Percentiles rank a stretch among this genome's conserved stretches.
Evolutionary conservation across 371 early-diverging fungal genomes (phyloP).

Genomic region (Lichtheimia ramosa): DNA sequence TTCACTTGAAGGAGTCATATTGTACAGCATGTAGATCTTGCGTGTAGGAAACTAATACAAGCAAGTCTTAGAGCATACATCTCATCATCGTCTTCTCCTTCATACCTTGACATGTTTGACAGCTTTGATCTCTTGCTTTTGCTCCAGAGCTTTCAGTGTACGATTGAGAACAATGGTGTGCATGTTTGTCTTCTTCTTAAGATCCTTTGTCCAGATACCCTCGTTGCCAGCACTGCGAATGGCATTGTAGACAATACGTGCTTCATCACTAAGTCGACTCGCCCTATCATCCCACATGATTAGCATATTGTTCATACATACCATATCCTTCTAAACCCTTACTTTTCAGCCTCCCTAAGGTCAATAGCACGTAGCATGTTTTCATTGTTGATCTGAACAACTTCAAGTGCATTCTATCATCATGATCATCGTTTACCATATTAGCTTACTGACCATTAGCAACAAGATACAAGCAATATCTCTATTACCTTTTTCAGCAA

Average conservation of each 20-base stretch:
- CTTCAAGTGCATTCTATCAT: slow-evolving; percentile 30
- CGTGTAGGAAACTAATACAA: slow-evolving; percentile 73
- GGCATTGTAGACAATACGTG: slow-evolving; percentile 72
- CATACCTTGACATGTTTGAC: slow-evolving; percentile 91
- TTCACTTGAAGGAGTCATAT: slow-evolving; percentile 88
- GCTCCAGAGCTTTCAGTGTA: slow-evolving; percentile 83
- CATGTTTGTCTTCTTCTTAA: slow-evolving; percentile 85
- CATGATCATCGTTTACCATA: neutral
- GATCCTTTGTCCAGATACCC: slow-evolving; percentile 92
- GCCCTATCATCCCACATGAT: slow-evolving; percentile 23
- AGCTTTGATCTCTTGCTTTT: slow-evolving; percentile 83
- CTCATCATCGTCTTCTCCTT: neutral
- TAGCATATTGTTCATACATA: too few relatives aligned
- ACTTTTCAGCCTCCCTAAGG: slow-evolving; percentile 40
- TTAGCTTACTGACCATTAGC: neutral
- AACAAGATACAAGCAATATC: neutral
- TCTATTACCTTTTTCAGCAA: slow-evolving; percentile 48
- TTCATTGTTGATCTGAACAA: slow-evolving; percentile 34
- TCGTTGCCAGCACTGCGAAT: slow-evolving; percentile 83
- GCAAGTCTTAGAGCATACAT: neutral
- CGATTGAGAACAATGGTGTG: slow-evolving; percentile 82
- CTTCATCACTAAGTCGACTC: slow-evolving; percentile 42
- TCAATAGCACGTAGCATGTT: slow-evolving; percentile 42
- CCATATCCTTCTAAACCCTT: slow-evolving; percentile 16
- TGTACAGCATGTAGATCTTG: slow-evolving; percentile 94